Conservation (phyloP, 305 asterid species). For the Petunia hybrid region DNA sequence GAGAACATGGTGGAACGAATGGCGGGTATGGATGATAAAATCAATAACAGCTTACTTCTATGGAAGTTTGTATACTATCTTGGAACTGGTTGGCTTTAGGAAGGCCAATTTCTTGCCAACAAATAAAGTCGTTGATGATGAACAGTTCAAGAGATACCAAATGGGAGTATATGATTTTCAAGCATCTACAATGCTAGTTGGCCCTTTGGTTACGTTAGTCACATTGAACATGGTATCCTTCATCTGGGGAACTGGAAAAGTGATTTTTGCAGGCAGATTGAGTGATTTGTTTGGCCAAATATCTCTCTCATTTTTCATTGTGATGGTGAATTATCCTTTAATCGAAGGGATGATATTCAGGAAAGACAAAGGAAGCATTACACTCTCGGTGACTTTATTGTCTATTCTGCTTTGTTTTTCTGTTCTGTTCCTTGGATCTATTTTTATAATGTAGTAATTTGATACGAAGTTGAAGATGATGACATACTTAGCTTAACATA, state of each 20-base stretch:
- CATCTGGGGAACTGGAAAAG: constrained; percentile 42
- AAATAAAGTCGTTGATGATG: constrained; percentile 56
- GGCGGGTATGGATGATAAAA: constrained; percentile 71
- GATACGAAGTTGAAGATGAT: neutral
- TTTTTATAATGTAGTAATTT: neutral
- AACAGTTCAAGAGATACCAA: constrained; percentile 49
- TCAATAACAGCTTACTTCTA: constrained; percentile 51
- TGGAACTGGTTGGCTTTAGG: constrained; percentile 50
- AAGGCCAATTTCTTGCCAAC: constrained; percentile 65
- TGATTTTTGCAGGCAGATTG: constrained; percentile 30
- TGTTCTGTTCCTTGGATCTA: constrained; percentile 36
- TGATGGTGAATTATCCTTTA: constrained; percentile 54
- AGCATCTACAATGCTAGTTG: constrained; percentile 51
- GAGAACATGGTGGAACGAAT: constrained; percentile 55
- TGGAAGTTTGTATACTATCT: constrained; percentile 50
- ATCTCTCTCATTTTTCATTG: constrained; percentile 48
- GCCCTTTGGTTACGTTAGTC: constrained; percentile 61
- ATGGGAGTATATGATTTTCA: constrained; percentile 60
- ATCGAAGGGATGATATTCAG: constrained; percentile 74
- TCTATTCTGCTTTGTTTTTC: constrained; percentile 42
- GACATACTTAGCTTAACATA: neutral
- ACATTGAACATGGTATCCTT: constrained; percentile 52
- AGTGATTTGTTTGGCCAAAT: constrained; percentile 56
- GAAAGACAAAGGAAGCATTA: constrained; percentile 63
- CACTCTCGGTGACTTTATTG: constrained; percentile 42